Evolutionary conservation across 495 filamentous ascomycete species (phyloP), one percentile per base, ranked within the genome.

Genomic region (Hypoxylon perforatum): DNA sequence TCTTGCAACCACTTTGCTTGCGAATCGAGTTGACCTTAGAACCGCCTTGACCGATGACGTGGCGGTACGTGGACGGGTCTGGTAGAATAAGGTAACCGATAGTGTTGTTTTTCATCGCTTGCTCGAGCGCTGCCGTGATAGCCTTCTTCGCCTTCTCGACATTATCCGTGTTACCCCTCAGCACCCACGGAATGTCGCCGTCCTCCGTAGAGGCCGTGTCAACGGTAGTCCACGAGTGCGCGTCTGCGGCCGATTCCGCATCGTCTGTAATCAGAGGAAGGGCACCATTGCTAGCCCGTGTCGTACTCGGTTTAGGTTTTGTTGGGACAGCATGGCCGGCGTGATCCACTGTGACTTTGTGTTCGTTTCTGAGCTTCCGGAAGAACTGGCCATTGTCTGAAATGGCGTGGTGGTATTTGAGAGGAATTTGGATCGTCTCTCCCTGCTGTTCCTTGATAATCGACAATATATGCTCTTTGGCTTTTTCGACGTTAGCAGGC

Each of bases 261-360:
- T 95, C 90, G 67, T 98, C 94, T 3, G 92, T 97, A 75, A 97
- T 98, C 62, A 98, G 76, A 30, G 94, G 96, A 39, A 96, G 84
- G 30, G 87, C 77, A 8, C 78, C 80, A 48, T 83, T 82, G 56
- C 87, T 86, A n/a, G 74, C 73, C 39, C 82, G 76, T 1, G 80
- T 70, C 65, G 77, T 72, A 14, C 70, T 67, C 18, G 75, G 77
- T 21, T 82, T 77, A 8, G 88, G 85, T 78, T 88, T 91, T 25
- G 86, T 69, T 4, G 95, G 95, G 1, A 90, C 80, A 28, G 87
- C 77, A 17, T 94, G 87, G 25, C 93, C 92, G 33, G 85, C 90
- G 70, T 98, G 94, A 75, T 97, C 92, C 50, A 99, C 91, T 0
- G 88, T 93, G 64, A 99, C 92, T 42, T 88, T 85, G 76, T 92